These are phyloP conservation scores for Suillus clintonianus DNA, from an alignment of 768 basidiomycete species.

Conservation along the genomic window DNA sequence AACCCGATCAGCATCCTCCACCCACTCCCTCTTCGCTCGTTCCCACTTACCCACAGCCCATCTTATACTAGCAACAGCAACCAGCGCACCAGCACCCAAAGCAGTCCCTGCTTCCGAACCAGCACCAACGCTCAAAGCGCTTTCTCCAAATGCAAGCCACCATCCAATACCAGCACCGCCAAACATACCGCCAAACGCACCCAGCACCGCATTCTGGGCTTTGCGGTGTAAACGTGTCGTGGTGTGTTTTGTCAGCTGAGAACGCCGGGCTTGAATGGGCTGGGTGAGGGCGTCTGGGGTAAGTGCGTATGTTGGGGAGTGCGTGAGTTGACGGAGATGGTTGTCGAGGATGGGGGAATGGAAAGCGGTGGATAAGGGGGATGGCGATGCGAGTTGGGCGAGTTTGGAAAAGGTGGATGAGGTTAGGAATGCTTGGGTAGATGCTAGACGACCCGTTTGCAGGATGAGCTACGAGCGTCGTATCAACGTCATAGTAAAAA, in stretches of 20 bases:
- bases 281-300: constrained; percentile 45
- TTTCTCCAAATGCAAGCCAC: constrained; percentile 48
- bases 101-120: constrained; percentile 59
- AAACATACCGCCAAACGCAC: constrained; percentile 48
- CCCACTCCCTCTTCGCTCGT: constrained; percentile 64
- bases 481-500: neutral
- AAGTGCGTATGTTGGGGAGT: constrained; percentile 48
- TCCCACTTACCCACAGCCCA: constrained; percentile 74
- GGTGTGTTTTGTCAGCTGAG: constrained; percentile 55
- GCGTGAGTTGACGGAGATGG: constrained; percentile 51
- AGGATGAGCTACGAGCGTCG: constrained; percentile 53
- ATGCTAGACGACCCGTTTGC: constrained; percentile 60
- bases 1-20: constrained; percentile 65
- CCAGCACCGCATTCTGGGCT: constrained; percentile 58
- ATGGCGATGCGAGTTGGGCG: constrained; percentile 37
- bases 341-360: constrained; percentile 63
- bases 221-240: constrained; percentile 62
- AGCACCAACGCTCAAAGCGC: constrained; percentile 32
- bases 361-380: constrained; percentile 17
- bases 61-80: constrained; percentile 49
- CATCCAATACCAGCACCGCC: constrained; percentile 58
- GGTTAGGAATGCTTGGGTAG: constrained; percentile 46
- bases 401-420: constrained; percentile 43
- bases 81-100: constrained; percentile 58
- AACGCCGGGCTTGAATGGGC: constrained; percentile 53